phyloP scores from a whole-genome alignment of 495 filamentous ascomycete species.

The Pyrenula aspistea region DNA sequence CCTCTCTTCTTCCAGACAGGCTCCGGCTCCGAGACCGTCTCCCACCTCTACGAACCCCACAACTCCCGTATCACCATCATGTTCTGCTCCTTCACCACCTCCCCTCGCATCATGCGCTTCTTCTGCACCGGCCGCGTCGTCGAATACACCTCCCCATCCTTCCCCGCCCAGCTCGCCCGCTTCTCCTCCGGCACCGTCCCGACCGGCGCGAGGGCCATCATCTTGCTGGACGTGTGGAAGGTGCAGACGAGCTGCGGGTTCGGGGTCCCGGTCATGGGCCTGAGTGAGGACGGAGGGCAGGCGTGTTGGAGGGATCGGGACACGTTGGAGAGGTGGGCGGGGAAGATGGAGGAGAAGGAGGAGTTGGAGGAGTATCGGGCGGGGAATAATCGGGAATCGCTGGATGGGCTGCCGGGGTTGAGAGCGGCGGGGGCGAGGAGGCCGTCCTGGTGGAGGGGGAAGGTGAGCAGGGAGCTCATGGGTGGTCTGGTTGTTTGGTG shows the following conservation, averaged over 20 bases:
- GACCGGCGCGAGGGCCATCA: constrained; percentile 45
- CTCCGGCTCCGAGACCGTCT: constrained; percentile 59
- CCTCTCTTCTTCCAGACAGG: constrained; percentile 30
- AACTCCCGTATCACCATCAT: constrained; percentile 63
- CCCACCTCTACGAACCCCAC: constrained; percentile 49
- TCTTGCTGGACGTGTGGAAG: constrained; percentile 55
- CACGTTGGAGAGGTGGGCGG: constrained; percentile 30
- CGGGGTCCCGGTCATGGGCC: constrained; percentile 11
- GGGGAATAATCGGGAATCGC: constrained; percentile 31
- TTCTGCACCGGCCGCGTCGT: constrained; percentile 57
- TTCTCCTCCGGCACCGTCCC: constrained; percentile 17
- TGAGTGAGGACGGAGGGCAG: constrained; percentile 8
- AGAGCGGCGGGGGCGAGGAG: constrained; percentile 17
- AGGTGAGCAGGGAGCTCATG: constrained; percentile 7
- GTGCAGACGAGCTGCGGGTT: constrained; percentile 25
- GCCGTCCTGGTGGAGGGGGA: constrained; percentile 14
- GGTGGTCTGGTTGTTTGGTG: background rate
- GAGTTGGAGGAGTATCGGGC: constrained; percentile 31
- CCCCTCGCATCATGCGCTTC: constrained; percentile 56
- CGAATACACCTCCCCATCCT: constrained; percentile 34
- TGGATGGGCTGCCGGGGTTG: constrained; percentile 43
- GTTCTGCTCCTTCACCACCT: constrained; percentile 54
- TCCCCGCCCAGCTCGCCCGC: constrained; percentile 8
- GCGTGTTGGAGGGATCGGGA: constrained; percentile 26
- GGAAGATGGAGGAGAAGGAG: constrained; percentile 24